Percentiles rank a stretch among this genome's conserved stretches.
Evolutionary conservation across 1,139 yeast species (phyloP).

Genomic region (Spathaspora sp.): DNA sequence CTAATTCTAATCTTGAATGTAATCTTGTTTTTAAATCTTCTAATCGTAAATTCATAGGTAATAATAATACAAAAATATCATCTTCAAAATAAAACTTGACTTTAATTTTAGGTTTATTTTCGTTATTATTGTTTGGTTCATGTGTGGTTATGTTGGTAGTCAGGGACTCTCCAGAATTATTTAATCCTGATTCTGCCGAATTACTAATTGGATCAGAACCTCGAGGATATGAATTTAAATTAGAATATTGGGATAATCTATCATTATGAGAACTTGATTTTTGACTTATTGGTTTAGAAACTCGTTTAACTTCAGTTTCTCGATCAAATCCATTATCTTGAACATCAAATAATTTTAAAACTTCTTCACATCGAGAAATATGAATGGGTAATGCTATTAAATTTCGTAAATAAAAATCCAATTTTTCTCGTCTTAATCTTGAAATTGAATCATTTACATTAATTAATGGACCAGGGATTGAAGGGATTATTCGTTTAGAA

Average conservation of each 20-base stretch:
- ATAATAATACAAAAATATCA: slow-evolving; percentile 84
- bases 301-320: slow-evolving; percentile 20
- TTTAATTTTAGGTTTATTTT: slow-evolving; percentile 43
- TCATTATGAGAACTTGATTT: slow-evolving; percentile 45
- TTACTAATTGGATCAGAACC: slow-evolving; percentile 19
- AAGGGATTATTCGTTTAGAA: slow-evolving; percentile 75
- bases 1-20: slow-evolving; percentile 56
- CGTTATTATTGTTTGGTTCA: slow-evolving; percentile 5
- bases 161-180: slow-evolving; percentile 14
- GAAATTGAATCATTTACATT: slow-evolving; percentile 89
- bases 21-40: slow-evolving; percentile 64
- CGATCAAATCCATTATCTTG: slow-evolving; percentile 60
- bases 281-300: slow-evolving; percentile 41
- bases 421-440: slow-evolving; percentile 77
- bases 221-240: slow-evolving; percentile 11
- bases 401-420: slow-evolving; percentile 79
- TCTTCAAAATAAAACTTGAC: slow-evolving; percentile 86
- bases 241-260: slow-evolving; percentile 43
- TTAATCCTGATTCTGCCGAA: slow-evolving; percentile 24
- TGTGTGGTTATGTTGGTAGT: slow-evolving; percentile 9
- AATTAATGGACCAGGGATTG: slow-evolving; percentile 94
- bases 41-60: slow-evolving; percentile 62
- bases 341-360: slow-evolving; percentile 68
- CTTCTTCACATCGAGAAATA: slow-evolving; percentile 70
- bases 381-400: slow-evolving; percentile 74